A percentile compares a stretch with the other conserved stretches of the same genome.
These are phyloP conservation scores for Selaginella tamariscina DNA, from an alignment of 75 land plant species.

Conservation along the genomic window DNA sequence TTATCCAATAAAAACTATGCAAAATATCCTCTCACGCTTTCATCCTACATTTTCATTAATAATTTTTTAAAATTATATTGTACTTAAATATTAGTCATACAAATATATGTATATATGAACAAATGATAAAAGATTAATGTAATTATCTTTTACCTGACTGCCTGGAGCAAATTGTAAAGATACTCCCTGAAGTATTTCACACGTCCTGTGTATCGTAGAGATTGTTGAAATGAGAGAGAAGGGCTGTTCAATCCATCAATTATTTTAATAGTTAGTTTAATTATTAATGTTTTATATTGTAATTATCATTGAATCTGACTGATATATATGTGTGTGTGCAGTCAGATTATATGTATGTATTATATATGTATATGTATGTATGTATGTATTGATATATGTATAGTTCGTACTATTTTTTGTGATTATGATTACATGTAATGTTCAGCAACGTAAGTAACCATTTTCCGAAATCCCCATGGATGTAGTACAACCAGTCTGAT, in stretches of 20 bases:
- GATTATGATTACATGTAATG: conserved; percentile 43
- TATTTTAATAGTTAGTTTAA: conserved; percentile 8
- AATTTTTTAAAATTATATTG: no score
- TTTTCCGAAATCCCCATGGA: conserved; percentile 39
- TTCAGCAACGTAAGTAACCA: conserved; percentile 33
- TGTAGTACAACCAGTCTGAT: conserved; percentile 39
- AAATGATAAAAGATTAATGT: no score
- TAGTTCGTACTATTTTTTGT: conserved; percentile 49
- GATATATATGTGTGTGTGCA: no score
- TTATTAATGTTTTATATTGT: conserved; percentile 1
- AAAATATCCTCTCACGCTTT: no score
- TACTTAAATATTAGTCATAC: no score
- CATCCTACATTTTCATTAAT: no score
- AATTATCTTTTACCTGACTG: conserved; percentile 24
- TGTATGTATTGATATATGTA: background rate
- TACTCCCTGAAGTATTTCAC: conserved; percentile 10
- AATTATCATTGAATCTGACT: background rate
- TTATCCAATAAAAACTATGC: no score
- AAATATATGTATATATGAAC: no score
- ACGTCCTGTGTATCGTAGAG: conserved; percentile 15
- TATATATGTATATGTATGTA: background rate
- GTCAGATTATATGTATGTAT: no score
- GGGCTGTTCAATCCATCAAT: conserved; percentile 11
- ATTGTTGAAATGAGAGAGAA: background rate
- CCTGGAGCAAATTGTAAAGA: conserved; percentile 5